Evolutionary conservation across 768 basidiomycete genomes (phyloP), one percentile per base, ranked within the genome.

Genomic region (Lactifluus pinguis): DNA sequence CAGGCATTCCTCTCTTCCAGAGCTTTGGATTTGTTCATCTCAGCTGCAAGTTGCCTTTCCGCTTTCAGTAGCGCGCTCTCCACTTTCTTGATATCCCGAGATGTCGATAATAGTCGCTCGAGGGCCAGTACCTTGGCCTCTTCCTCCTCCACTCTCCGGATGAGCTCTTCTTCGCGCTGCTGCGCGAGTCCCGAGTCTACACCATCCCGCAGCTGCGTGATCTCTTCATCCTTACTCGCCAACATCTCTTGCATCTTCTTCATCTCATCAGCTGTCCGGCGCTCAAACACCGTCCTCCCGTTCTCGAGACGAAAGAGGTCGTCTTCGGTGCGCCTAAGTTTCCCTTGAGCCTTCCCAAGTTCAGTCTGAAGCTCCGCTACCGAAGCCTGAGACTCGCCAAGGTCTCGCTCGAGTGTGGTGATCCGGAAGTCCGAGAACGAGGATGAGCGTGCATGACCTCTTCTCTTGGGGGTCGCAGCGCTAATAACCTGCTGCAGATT

Each of bases 131-230:
- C 83, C 71, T 83, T 86, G 6, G 80, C 82, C 51, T 84, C 84
- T 63, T 89, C 86, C 67, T 87, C 85, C 48, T 89, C 86, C 32
- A 90, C 82, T 64, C 88, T 76, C 70, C 78, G 76, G 69, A 85
- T 62, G 32, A 89, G 67, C 56, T 83, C 83, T 29, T 79, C 77
- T 68, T 89, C 88, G 53, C 87, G 74, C 60, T 74, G 74, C 21
- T 71, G 74, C 30, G 76, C 71, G 52, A 70, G 68, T 25, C 54
- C 60, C 2, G 74, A 80, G 8, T 55, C 69, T 36, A 77, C 74
- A 6, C 64, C 63, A 36, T 70, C 74, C 67, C 68, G 74, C 48
- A 82, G 57, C 47, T 74, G 77, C 19, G 71, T 71, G 10, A 89
- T 64, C 62, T 89, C 88, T 44, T 83, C 82, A 34, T 84, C 81